These are phyloP conservation scores for Annulohypoxylon maeteangense DNA, from an alignment of 495 filamentous ascomycete species.

Conservation along the genomic window DNA sequence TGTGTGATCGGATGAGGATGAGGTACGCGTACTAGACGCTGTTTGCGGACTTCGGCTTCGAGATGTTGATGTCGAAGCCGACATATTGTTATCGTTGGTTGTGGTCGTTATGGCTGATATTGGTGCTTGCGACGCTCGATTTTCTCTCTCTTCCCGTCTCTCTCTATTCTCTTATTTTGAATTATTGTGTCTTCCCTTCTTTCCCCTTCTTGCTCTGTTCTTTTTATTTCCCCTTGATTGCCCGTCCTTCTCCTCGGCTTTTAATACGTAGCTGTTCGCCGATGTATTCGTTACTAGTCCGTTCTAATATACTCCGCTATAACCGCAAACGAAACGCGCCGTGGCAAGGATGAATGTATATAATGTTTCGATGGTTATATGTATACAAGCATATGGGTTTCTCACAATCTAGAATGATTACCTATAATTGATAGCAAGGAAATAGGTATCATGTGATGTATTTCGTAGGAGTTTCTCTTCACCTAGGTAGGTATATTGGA, in stretches of 20 bases:
- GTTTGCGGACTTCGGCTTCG: constrained; percentile 43
- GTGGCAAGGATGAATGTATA: not conserved
- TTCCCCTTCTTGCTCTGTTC: not conserved
- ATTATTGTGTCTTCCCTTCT: no score
- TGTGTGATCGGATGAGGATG: constrained; percentile 32
- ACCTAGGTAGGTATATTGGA: not conserved
- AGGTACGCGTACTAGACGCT: constrained; percentile 29
- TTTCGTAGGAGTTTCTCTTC: not conserved
- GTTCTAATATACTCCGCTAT: not conserved
- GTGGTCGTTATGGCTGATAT: not conserved
- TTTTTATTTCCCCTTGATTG: not conserved
- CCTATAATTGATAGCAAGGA: not conserved
- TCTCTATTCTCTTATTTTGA: not conserved
- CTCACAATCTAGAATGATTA: not conserved
- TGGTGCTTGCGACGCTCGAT: constrained; percentile 18
- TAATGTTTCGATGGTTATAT: not conserved
- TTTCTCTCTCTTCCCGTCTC: not conserved
- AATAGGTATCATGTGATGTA: not conserved
- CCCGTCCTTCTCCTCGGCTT: not conserved
- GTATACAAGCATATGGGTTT: not conserved
- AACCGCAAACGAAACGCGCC: not conserved
- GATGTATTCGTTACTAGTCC: not conserved
- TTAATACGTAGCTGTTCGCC: not conserved
- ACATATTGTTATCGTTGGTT: constrained; percentile 20
- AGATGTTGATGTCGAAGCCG: constrained; percentile 36